Evolutionary conservation across 2,329 filamentous ascomycete species (phyloP), one percentile per base, ranked within the genome.

Genomic region (Macrophomina phaseolina): DNA sequence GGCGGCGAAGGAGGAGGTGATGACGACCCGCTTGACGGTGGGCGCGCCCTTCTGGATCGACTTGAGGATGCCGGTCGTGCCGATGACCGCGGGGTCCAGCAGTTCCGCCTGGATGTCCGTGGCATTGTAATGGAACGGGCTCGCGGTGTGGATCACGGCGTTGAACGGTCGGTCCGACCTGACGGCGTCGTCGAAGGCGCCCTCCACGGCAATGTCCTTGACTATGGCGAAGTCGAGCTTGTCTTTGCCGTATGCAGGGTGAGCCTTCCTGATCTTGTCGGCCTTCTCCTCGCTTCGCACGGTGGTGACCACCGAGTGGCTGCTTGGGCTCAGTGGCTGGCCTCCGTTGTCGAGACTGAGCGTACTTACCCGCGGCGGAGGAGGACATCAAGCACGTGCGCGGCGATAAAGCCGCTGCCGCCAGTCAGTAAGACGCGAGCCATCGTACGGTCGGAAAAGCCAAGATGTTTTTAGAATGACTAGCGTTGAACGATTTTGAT

Each of bases 391-490:
- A 90, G 79, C n/a, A 87, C 83, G 72, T 89, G 87, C 46, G 87
- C 87, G 68, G 87, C 87, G 69, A 90, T 89, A 77, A 89, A 90
- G 79, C 87, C 87, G 69, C 82, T 86, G 67, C 86, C 87, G 70
- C 87, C 85, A 18, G 78, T 79, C 40, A 80, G 75, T 3, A 80
- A 71, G 67, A 80, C 76, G 61, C 77, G 73, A 38, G 78, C 77
- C 77, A 79, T 34, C 67, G 67, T 68, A 66, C 45, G 45, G n/a
- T 46, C n/a, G 8, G 42, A 6, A 1, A 11, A 38, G 36, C 36
- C 1, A 38, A 38, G 36, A 38, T 38, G 4, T 38, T 2, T 38
- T 38, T 38, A 12, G 36, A 12, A 38, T 8, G 36, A 38, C 6
- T 12, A 38, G 36, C 2, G 23, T 12, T 7, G 11, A 38, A 38